Base-by-base conservation (phyloP, 192 early-diverging fungal species). In the Geranomyces michiganensis region DNA sequence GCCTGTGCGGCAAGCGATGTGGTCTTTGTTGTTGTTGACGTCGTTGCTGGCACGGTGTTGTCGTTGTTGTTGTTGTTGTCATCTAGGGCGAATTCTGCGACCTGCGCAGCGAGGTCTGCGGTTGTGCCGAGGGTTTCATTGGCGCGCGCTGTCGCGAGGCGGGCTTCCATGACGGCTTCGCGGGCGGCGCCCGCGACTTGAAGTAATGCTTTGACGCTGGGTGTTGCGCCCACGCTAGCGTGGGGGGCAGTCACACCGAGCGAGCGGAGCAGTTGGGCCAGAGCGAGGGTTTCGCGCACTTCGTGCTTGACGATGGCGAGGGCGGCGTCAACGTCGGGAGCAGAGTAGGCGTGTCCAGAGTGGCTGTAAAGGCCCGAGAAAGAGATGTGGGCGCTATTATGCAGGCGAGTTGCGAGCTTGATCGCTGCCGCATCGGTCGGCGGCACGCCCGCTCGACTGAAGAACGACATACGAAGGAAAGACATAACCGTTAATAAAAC, bases 341-440 rank as follows among this genome's bases (percentile, higher is more conserved):
- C 56, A 10, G 56, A 59, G 58, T 70, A 70, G 9, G 58, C 8
- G 31, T 70, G 68, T 27, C 68, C 68, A 26, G 41, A 47, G 51
- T 70, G 68, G 58, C 68, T 70, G 59, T 70, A 70, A 24, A 70
- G 31, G 21, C 68, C 68, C 14, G 68, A 70, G 46, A 70, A 62
- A 12, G 10, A 13, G 26, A 70, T 62, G 47, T 62, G 36, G 15
- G 68, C n/a, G 26, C 32, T 62, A 5, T 41, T 59, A 41, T 70
- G 68, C 24, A 70, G 56, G 26, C 68, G 68, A 19, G 31, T 47
- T 31, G 68, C 68, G 15, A 70, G 36, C 10, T 22, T 21, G 3
- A 70, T 62, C 9, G 68, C 68, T 13, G 29, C 7, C 22, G 32
- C n/a, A 19, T 47, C 31, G 8, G 24, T 31, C 30, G 51, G 29